A percentile compares a stretch with the other conserved stretches of the same genome.
These are phyloP conservation scores for Pyrus communis DNA, from an alignment of 306 rosid species.

Conservation along the genomic window DNA sequence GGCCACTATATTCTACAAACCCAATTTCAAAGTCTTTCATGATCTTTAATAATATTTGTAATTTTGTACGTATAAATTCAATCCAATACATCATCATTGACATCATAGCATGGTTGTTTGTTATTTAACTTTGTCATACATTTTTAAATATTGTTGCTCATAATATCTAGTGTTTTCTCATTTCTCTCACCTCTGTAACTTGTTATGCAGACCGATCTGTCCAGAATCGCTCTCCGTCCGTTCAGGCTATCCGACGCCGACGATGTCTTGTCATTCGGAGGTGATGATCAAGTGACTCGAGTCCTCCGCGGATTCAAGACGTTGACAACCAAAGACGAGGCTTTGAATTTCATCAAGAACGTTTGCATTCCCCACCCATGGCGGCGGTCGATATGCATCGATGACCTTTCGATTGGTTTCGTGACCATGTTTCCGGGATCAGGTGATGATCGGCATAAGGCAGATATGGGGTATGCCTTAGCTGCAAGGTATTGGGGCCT, in stretches of 20 bases:
- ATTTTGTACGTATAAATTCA: background rate
- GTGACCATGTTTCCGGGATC: constrained; percentile 25
- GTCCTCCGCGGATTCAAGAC: constrained; percentile 25
- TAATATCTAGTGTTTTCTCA: background rate
- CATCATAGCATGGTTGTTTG: background rate
- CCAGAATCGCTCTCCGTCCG: constrained; percentile 34
- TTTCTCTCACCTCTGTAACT: background rate
- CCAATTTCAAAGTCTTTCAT: background rate
- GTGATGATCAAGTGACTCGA: constrained; percentile 39
- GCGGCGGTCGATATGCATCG: constrained; percentile 44
- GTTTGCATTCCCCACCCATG: constrained; percentile 63
- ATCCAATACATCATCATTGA: background rate
- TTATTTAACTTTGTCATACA: too few species aligned
- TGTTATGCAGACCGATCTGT: constrained; percentile 23
- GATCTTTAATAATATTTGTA: background rate
- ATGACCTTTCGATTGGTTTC: constrained; percentile 39
- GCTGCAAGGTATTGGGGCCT: constrained; percentile 41
- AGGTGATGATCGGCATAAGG: constrained; percentile 38
- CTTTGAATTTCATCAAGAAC: constrained; percentile 40
- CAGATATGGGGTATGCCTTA: constrained; percentile 42
- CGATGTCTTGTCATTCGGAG: constrained; percentile 48
- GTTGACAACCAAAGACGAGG: constrained; percentile 43
- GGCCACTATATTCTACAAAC: background rate
- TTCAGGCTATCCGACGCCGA: constrained; percentile 44
- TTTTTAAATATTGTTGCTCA: background rate